Evolutionary conservation across 2,329 filamentous ascomycete species (phyloP).

Genomic region (Sporothrix pallida): DNA sequence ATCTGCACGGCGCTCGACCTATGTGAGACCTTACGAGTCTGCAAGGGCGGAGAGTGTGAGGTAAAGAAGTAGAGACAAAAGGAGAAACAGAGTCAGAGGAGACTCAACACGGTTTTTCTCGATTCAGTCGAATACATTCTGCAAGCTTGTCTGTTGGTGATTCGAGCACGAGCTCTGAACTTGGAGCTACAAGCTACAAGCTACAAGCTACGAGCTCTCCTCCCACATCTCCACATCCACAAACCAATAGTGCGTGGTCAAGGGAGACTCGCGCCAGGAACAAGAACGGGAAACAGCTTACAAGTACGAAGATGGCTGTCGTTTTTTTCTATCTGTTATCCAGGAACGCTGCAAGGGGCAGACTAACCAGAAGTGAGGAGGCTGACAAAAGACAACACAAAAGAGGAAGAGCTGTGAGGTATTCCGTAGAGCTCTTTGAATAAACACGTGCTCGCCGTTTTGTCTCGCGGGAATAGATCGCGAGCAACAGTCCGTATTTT

Average conservation of each 20-base stretch:
- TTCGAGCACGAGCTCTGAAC: neutral
- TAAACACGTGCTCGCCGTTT: too few relatives aligned
- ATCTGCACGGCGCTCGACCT: neutral
- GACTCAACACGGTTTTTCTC: too few relatives aligned
- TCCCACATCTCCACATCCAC: neutral
- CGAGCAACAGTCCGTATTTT: neutral
- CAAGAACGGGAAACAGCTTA: neutral
- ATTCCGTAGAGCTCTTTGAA: too few relatives aligned
- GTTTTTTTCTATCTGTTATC: neutral
- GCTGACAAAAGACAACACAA: neutral
- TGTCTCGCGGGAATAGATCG: neutral
- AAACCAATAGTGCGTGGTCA: slow-evolving; percentile 7
- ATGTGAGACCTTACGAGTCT: neutral
- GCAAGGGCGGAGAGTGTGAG: too few relatives aligned
- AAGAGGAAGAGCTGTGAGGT: neutral
- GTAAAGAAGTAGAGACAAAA: too few relatives aligned
- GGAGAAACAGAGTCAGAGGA: too few relatives aligned
- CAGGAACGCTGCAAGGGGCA: slow-evolving; percentile 20
- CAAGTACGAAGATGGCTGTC: too few relatives aligned
- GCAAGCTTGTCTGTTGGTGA: slow-evolving; percentile 10
- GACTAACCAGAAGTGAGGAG: neutral
- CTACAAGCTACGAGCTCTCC: neutral
- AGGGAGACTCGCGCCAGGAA: neutral
- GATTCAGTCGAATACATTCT: neutral
- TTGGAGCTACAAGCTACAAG: neutral